Evolutionary conservation across 176 grass and related monocot genomes (phyloP).

Genomic region (Triticum urartu): DNA sequence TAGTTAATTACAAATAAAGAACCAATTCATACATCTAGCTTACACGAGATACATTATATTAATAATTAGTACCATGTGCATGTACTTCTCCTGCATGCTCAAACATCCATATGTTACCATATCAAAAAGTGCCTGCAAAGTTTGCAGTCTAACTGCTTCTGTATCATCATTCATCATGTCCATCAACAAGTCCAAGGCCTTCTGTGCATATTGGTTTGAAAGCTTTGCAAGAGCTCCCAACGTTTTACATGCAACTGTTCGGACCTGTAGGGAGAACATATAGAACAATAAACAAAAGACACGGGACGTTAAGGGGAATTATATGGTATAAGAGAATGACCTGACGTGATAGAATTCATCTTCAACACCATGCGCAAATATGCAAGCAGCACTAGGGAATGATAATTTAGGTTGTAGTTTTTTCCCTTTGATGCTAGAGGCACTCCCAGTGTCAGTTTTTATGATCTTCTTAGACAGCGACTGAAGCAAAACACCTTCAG

Average conservation of each 20-base stretch:
- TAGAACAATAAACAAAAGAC: constrained; percentile 30
- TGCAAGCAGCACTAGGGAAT: constrained; percentile 60
- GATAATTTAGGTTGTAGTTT: constrained; percentile 44
- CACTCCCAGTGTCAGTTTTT: constrained; percentile 40
- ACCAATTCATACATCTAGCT: constrained; percentile 7
- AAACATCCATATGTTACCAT: constrained; percentile 71
- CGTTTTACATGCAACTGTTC: constrained; percentile 60
- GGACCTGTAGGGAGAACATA: constrained; percentile 51
- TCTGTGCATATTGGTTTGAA: constrained; percentile 62
- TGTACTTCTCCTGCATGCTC: constrained; percentile 72
- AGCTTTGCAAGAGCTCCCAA: constrained; percentile 62
- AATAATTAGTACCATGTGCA: constrained; percentile 76
- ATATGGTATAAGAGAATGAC: constrained; percentile 19
- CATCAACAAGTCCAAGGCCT: constrained; percentile 82
- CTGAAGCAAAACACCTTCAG: constrained; percentile 67
- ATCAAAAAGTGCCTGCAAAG: constrained; percentile 61
- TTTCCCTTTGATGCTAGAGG: constrained; percentile 38
- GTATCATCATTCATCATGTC: constrained; percentile 91
- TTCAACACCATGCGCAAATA: constrained; percentile 84
- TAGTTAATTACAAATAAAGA: constrained; percentile 5
- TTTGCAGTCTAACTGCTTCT: constrained; percentile 63
- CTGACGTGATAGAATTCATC: constrained; percentile 78
- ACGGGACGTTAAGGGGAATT: not conserved
- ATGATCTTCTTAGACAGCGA: constrained; percentile 81
- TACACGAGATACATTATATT: constrained; percentile 12